A percentile compares a stretch with the other conserved stretches of the same genome.
These are phyloP conservation scores for Claviceps pusilla DNA, from an alignment of 2,329 filamentous ascomycete species.

Conservation along the genomic window DNA sequence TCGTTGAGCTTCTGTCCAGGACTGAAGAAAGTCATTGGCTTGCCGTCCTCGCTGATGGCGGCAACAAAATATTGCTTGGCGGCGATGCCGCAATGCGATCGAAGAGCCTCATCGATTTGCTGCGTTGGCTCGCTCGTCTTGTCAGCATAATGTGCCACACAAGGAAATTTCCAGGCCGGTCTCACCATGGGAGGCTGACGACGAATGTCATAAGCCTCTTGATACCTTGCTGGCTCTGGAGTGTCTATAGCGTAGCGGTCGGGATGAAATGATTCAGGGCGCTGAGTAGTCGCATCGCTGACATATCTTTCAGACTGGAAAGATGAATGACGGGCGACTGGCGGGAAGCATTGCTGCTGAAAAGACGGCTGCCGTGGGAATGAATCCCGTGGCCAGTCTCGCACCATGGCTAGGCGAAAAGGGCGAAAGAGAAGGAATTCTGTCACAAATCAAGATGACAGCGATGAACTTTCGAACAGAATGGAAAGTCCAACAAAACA, in stretches of 20 bases:
- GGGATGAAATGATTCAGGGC: conserved; percentile 15
- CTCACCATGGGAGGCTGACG: conserved; percentile 26
- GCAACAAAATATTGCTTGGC: conserved; percentile 38
- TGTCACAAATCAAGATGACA: not conserved
- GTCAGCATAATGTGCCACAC: conserved; percentile 3
- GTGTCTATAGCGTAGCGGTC: conserved; percentile 16
- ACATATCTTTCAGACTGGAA: conserved; percentile 17
- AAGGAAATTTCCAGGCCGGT: not conserved
- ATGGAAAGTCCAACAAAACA: not conserved
- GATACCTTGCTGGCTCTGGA: conserved; percentile 20
- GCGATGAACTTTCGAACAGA: not conserved
- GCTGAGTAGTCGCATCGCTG: conserved; percentile 13
- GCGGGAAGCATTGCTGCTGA: conserved; percentile 11
- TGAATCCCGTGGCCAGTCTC: conserved; percentile 24
- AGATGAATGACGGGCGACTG: conserved; percentile 15
- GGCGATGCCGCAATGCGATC: conserved; percentile 36
- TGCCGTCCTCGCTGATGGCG: conserved; percentile 32
- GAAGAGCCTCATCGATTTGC: conserved; percentile 36
- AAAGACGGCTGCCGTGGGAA: conserved; percentile 21
- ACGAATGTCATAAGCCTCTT: conserved; percentile 20
- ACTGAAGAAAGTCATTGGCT: conserved; percentile 29
- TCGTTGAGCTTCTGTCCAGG: conserved; percentile 24
- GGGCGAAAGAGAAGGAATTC: not conserved
- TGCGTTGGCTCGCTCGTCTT: conserved; percentile 11
- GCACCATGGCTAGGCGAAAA: conserved; percentile 21